Percentiles rank a stretch among this genome's conserved stretches.
Conservation (phyloP, 495 filamentous ascomycete species). For the Xylaria telfairii region DNA sequence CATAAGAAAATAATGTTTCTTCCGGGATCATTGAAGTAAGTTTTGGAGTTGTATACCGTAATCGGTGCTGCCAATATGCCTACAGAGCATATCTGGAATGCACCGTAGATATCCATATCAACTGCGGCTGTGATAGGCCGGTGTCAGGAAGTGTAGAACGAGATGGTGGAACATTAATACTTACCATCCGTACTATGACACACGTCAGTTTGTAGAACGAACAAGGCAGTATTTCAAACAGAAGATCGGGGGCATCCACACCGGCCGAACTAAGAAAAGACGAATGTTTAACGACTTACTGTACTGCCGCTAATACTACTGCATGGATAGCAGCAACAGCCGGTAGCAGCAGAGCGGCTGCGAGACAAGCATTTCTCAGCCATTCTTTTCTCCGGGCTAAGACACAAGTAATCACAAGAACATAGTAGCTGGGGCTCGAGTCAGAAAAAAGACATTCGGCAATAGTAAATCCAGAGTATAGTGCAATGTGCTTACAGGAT, state of each 20-base stretch:
- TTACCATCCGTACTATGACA: constrained; percentile 47
- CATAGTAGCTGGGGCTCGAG: constrained; percentile 57
- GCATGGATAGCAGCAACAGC: constrained; percentile 66
- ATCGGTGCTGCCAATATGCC: constrained; percentile 64
- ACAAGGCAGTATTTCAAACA: background rate
- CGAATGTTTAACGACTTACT: constrained; percentile 32
- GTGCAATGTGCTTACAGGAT: constrained; percentile 52
- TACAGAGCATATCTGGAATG: constrained; percentile 67
- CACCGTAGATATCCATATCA: constrained; percentile 70
- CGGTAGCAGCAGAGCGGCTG: constrained; percentile 65
- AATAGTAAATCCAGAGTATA: constrained; percentile 8
- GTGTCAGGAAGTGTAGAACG: background rate
- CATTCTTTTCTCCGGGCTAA: constrained; percentile 62
- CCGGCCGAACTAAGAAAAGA: background rate
- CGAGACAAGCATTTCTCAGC: constrained; percentile 63
- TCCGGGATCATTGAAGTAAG: constrained; percentile 65
- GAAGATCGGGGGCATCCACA: background rate
- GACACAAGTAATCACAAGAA: constrained; percentile 62
- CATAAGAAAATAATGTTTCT: constrained; percentile 68
- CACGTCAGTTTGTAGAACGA: too few species aligned
- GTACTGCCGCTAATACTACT: constrained; percentile 60
- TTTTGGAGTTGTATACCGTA: constrained; percentile 60
- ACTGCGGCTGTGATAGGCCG: constrained; percentile 55
- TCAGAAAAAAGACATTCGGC: background rate
- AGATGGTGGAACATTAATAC: constrained; percentile 14